phyloP scores from a whole-genome alignment of 345 rosid genomes.

The Mercurialis annua region DNA sequence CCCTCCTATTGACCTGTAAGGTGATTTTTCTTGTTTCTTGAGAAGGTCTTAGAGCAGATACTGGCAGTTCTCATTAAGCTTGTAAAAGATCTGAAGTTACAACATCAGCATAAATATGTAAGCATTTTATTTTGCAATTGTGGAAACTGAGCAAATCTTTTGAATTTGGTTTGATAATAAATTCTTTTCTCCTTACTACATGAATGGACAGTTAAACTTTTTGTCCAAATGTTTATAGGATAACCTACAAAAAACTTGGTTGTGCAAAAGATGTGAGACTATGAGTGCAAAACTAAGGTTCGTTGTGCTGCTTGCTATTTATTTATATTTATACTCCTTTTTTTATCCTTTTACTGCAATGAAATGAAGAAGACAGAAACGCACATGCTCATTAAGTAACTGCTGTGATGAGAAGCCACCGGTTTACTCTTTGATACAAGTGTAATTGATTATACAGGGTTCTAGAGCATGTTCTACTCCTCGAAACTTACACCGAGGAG shows the following conservation, averaged over 20 bases:
- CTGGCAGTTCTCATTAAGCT: conserved; percentile 94
- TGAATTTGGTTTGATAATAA: not conserved
- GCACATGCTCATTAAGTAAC: not conserved
- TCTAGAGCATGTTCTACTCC: conserved; percentile 76
- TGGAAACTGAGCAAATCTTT: not conserved
- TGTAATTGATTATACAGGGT: conserved; percentile 43
- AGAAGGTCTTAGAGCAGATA: conserved; percentile 91
- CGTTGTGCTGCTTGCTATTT: conserved; percentile 18
- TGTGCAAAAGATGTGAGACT: conserved; percentile 93
- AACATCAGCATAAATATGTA: conserved; percentile 92
- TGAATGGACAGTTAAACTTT: conserved; percentile 6
- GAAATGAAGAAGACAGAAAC: not conserved
- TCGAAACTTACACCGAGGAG: conserved; percentile 84
- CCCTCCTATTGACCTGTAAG: conserved; percentile 5
- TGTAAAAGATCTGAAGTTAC: conserved; percentile 93
- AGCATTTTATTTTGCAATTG: conserved; percentile 19
- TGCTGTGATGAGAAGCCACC: no score
- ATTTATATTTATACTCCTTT: not conserved
- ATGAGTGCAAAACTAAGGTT: conserved; percentile 95
- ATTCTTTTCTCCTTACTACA: not conserved
- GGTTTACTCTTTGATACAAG: not conserved
- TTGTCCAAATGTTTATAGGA: conserved; percentile 42
- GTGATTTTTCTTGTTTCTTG: conserved; percentile 20
- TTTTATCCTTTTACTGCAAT: not conserved
- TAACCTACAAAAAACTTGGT: conserved; percentile 90